These are phyloP conservation scores for Naganishia vishniacii DNA, from an alignment of 768 basidiomycete genomes.

Conservation along the genomic window DNA sequence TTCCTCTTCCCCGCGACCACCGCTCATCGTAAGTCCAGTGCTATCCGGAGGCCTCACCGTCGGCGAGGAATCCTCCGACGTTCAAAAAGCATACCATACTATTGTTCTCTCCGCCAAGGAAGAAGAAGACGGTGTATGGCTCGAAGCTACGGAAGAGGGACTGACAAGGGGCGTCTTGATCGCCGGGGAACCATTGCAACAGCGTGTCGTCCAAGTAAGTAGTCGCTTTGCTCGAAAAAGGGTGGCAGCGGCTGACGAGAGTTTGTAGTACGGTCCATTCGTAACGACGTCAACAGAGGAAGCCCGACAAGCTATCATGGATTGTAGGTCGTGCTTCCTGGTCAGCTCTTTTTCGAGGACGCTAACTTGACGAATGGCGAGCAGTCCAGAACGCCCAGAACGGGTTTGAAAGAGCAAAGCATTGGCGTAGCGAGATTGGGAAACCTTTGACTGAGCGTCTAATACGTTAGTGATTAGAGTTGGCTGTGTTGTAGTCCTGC, in stretches of 20 bases:
- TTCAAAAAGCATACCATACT: conserved; percentile 65
- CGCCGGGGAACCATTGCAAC: conserved; percentile 82
- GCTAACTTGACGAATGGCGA: too few relatives aligned
- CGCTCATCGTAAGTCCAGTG: conserved; percentile 48
- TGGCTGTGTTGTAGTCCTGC: neutral
- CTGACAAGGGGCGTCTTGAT: conserved; percentile 71
- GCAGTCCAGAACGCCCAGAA: conserved; percentile 68
- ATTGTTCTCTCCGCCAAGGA: conserved; percentile 66
- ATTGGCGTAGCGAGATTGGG: conserved; percentile 78
- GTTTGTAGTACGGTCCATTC: conserved; percentile 38
- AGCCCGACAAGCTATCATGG: conserved; percentile 71
- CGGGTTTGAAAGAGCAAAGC: conserved; percentile 84
- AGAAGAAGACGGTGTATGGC: conserved; percentile 62
- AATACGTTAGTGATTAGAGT: neutral
- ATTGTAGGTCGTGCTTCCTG: conserved; percentile 61
- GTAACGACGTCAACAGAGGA: conserved; percentile 78
- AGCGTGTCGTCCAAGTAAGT: conserved; percentile 65
- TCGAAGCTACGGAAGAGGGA: conserved; percentile 55
- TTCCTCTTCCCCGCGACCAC: neutral
- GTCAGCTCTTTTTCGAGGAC: too few relatives aligned
- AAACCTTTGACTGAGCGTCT: conserved; percentile 30
- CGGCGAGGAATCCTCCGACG: conserved; percentile 52
- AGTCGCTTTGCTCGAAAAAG: too few relatives aligned
- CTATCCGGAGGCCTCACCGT: conserved; percentile 64
- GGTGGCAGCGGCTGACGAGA: neutral